Percentiles rank a stretch among this genome's conserved stretches.
These are phyloP conservation scores for Aspergillus cristatus DNA, from an alignment of 495 filamentous ascomycete species.

Conservation along the genomic window DNA sequence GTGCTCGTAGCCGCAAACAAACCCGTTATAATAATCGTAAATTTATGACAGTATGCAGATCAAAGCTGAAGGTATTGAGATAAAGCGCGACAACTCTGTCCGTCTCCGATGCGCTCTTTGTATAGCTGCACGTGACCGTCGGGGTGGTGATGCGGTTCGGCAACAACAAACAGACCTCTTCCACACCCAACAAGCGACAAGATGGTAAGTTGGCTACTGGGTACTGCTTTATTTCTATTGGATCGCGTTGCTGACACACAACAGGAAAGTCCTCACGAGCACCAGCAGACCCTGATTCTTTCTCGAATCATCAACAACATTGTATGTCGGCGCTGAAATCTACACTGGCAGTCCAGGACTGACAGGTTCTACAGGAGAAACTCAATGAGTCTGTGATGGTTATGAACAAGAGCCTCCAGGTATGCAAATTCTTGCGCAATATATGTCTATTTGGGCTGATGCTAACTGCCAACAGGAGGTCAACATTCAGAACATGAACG, in stretches of 20 bases:
- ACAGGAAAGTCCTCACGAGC: constrained; percentile 94
- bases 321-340: constrained; percentile 38
- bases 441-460: not conserved
- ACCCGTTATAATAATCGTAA: too few relatives aligned
- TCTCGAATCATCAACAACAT: constrained; percentile 97
- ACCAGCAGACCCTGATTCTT: constrained; percentile 88
- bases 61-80: too few relatives aligned
- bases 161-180: constrained; percentile 11
- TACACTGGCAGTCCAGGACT: constrained; percentile 5
- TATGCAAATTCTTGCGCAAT: constrained; percentile 21
- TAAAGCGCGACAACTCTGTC: too few relatives aligned
- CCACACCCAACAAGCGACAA: constrained; percentile 4
- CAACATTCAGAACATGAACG: constrained; percentile 97
- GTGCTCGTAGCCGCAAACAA: too few relatives aligned
- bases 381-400: constrained; percentile 89
- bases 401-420: constrained; percentile 86
- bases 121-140: constrained; percentile 17
- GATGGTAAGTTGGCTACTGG: constrained; percentile 7
- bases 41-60: too few relatives aligned
- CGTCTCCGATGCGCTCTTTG: constrained; percentile 1
- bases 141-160: not conserved
- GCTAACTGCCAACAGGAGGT: too few relatives aligned
- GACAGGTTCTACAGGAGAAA: constrained; percentile 62
- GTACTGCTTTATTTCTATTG: not conserved
- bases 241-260: not conserved